Percentiles rank a stretch among this genome's conserved stretches.
These are phyloP conservation scores for Phytophthora brassicae DNA, from an alignment of 352 stramenopile species.

Conservation along the genomic window DNA sequence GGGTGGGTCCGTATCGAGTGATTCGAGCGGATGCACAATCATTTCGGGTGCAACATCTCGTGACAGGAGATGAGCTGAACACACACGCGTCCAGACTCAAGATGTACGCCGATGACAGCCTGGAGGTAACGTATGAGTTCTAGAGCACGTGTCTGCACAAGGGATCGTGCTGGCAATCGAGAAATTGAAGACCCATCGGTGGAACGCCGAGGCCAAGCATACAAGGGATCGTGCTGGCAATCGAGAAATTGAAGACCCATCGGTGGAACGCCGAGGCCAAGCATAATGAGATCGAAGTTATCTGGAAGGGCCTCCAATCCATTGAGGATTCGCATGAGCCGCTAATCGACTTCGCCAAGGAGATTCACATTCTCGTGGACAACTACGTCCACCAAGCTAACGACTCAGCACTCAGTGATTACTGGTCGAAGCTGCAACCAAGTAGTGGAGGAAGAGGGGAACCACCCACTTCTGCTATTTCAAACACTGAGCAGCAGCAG, in stretches of 20 bases:
- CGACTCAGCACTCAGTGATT: not conserved
- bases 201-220: not conserved
- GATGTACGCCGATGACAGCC: constrained; percentile 1
- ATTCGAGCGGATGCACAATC: not conserved
- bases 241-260: not conserved
- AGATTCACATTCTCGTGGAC: not conserved
- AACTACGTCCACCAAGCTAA: not conserved
- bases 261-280: not conserved
- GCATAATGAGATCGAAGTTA: not conserved
- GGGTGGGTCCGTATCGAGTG: not conserved
- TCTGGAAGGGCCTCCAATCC: not conserved
- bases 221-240: not conserved
- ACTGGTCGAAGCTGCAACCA: not conserved
- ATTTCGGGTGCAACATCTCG: not conserved
- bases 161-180: not conserved
- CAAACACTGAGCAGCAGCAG: not conserved
- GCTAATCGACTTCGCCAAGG: not conserved
- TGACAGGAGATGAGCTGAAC: not conserved
- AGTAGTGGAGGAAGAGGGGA: not conserved
- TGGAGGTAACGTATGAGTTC: not conserved
- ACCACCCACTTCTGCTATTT: not conserved
- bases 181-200: not conserved
- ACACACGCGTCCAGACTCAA: not conserved
- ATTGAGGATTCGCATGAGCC: constrained; percentile 1
- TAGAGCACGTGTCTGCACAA: not conserved